Base-by-base conservation (phyloP, 805 yeast genomes). In the Wickerhamomyces rabaulensis region DNA sequence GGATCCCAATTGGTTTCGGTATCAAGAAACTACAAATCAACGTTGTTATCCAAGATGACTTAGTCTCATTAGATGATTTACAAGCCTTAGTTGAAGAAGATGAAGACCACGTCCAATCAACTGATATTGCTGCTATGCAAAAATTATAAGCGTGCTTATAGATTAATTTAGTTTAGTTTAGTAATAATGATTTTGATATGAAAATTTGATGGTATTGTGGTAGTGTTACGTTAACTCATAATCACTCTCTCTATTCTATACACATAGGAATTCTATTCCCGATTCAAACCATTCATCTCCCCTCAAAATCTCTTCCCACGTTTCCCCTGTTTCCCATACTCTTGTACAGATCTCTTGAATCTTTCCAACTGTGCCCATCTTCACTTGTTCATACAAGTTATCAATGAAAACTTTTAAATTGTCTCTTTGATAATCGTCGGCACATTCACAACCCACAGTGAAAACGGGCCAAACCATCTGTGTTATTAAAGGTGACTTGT, bases 31-130 rank as follows among this genome's bases (percentile, higher is more conserved):
- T 94, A 72, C 99, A 94, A 81, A 87, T 94, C 76, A 92, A 91
- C 91, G 75, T 86, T 76, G 99, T 94, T 69, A 85, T 94, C 62
- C 98, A 94, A 82, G 99, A 94, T 75, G 95, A 80, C 62, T 84
- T 84, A 82, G 97, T 94, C 59, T 88, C 97, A 56, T 65, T 90
- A 64, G 96, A 87, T 61, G 97, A 87, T 47, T 84, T 94, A 69
- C 92, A 87, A 76, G 75, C 73, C 57, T 65, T 64, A 51, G 78
- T 82, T 60, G 84, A 78, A 70, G 97, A 84, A 68, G 96, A 87
- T 71, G 99, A 94, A 81, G 99, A 94, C 79, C 95, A 90, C 79
- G 97, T 94, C 67, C 99, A 94, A 82, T 92, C 98, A 64, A 87
- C 97, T 58, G 99, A 94, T 74, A 73, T 94, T 72, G 96, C 95